Evolutionary conservation across 208 protist genomes (phyloP), one percentile per base, ranked within the genome.

Genomic region (Crithidia brevicula): DNA sequence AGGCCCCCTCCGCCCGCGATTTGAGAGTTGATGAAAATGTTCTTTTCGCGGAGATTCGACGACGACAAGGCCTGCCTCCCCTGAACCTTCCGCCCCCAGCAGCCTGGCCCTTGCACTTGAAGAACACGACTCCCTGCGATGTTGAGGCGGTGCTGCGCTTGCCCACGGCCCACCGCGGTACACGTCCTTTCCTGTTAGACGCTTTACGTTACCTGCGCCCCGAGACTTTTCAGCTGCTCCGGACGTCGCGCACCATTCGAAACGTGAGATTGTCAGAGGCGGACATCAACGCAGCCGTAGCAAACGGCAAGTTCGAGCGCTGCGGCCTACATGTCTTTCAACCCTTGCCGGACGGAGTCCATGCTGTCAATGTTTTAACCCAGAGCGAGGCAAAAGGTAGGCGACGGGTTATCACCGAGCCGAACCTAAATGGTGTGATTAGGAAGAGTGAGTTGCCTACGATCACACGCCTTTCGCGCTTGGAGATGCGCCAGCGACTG

Each of bases 101-200:
- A 23, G 33, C 18, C 5, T 47, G 31, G 56, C 38, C 56, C 13
- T 56, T 58, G 20, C 30, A 50, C 57, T 11, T 73, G n/a, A 59
- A 52, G 27, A 22, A n/a, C 27, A 51, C 57, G 38, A 33, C 57
- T 25, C 28, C 57, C 11, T 40, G 23, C 9, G 20, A 49, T 8
- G 4, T 20, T 2, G 42, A 23, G 7, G 57, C 27, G 9, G 58
- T 28, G 4, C 36, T 38, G 3, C 40, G 22, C 40, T 11, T 64
- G 27, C 22, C 40, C 23, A 25, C 28, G 28, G 28, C 23, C 27
- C 30, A 46, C 34, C 67, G 42, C 8, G 36, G 38, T 56, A 25
- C 38, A 6, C 11, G 9, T 20, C n/a, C 11, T 18, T 50, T 63
- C 38, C 42, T 51, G 3, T 2, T 18, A 16, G 10, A 27, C 6